Base-by-base conservation (phyloP, 805 yeast species). In the Wickerhamiella kurtzmanii region DNA sequence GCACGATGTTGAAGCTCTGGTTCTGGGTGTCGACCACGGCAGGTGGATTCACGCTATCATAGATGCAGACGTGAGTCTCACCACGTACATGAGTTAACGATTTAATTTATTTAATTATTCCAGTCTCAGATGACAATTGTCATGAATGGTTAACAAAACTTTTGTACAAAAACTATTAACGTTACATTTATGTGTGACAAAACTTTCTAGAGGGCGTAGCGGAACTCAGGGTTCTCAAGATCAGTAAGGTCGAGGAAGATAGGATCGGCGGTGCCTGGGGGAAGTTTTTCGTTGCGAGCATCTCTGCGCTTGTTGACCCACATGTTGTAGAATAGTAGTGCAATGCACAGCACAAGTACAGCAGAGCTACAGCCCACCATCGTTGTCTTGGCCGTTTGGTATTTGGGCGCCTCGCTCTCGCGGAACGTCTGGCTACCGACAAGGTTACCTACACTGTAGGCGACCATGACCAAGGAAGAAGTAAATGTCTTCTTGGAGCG, bases 381-480 rank as follows among this genome's bases (percentile, higher is more conserved):
- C 67, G 62, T 78, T 67, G 22, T 77, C 72, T 40, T 82, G 71
- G 54, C 79, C 68, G 71, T 76, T 66, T 41, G 62, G 56, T 80
- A 82, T 37, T 61, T 57, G 4, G 87, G 87, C n/a, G 76, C 79
- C 48, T 80, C 75, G 4, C 62, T 52, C 0, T 72, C 62, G 48
- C 67, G 70, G 65, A 82, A 82, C 19, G 82, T 70, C 61, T 80
- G 78, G 8, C 80, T 79, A 2, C 81, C 81, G 43, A 69, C 62
- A 43, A 74, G 61, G 56, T 75, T 76, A 18, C 81, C 81, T 4
- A 66, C 72, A 57, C 77, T 70, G 59, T 69, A 75, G 3, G 72
- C 73, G 44, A 76, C 56, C 38, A 76, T 64, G 48, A 64, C 60
- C 28, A 71, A 51, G 1, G 75, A 72, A 54, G 67, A 73, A 1